Evolutionary conservation across 2,329 filamentous ascomycete genomes (phyloP).

Genomic region (Herpotrichia juniperi): DNA sequence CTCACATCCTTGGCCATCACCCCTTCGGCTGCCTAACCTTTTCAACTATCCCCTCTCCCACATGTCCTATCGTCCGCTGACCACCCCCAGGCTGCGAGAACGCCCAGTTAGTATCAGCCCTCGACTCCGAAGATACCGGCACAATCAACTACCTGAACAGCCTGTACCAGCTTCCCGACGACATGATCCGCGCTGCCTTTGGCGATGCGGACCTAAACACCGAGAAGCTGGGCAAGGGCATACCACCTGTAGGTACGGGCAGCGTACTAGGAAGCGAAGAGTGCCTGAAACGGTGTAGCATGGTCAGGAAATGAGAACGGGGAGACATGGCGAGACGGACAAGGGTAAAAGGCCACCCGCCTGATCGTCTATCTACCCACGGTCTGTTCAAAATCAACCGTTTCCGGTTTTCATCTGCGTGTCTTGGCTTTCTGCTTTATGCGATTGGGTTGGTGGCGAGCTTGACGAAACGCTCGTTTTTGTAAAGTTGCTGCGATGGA

Average conservation of each 20-base stretch:
- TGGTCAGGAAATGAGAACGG: background rate
- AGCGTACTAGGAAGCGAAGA: conserved; percentile 48
- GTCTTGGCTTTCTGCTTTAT: no score
- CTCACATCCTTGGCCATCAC: background rate
- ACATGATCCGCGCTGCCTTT: conserved; percentile 53
- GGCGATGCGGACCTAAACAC: conserved; percentile 43
- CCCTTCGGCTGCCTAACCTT: background rate
- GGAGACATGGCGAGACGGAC: no score
- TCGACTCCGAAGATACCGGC: conserved; percentile 57
- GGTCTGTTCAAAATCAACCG: no score
- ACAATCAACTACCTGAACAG: conserved; percentile 56
- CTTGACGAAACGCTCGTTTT: no score
- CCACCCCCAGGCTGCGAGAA: conserved; percentile 52
- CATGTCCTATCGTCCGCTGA: background rate
- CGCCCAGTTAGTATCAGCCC: conserved; percentile 56
- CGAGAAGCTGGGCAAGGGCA: conserved; percentile 33
- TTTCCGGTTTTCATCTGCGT: no score
- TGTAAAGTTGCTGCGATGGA: no score
- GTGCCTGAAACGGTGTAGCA: conserved; percentile 46
- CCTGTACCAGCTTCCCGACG: conserved; percentile 48
- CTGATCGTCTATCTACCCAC: no score
- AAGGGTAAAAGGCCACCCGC: no score
- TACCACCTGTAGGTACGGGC: conserved; percentile 51
- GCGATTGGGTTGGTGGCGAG: no score
- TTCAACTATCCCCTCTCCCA: background rate